Conservation (phyloP, 1,284 basidiomycete species). For the Tilletia horrida region DNA sequence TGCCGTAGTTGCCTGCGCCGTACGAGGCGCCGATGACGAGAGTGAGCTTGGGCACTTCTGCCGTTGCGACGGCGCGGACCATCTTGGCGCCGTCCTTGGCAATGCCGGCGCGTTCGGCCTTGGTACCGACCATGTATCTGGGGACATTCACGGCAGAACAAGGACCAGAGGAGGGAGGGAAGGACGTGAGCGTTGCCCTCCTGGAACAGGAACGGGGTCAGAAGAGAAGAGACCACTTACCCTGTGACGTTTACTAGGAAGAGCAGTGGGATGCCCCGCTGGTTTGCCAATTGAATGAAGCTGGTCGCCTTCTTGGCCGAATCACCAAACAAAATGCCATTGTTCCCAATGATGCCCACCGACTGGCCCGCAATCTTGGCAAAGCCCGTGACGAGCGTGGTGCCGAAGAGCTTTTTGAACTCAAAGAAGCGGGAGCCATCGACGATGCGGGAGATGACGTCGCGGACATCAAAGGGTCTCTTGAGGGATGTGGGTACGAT, state of each 20-base stretch:
- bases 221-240: too few species aligned
- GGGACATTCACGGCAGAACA: too few species aligned
- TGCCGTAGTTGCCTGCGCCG: conserved; percentile 81
- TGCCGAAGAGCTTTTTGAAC: conserved; percentile 90
- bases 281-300: conserved; percentile 90
- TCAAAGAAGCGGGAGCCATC: conserved; percentile 89
- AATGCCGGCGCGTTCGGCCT: conserved; percentile 88
- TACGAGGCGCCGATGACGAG: conserved; percentile 92
- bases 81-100: conserved; percentile 97
- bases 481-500: conserved; percentile 85
- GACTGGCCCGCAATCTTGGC: conserved; percentile 57
- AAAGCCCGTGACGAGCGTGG: conserved; percentile 76
- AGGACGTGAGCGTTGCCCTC: too few species aligned
- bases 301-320: conserved; percentile 90
- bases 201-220: too few species aligned
- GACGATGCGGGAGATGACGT: conserved; percentile 84
- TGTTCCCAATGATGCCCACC: conserved; percentile 75
- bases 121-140: conserved; percentile 85
- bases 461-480: conserved; percentile 86
- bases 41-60: conserved; percentile 88
- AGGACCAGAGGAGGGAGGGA: too few species aligned
- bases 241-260: conserved; percentile 88
- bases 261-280: conserved; percentile 79
- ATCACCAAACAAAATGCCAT: conserved; percentile 88
- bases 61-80: conserved; percentile 91